These are phyloP conservation scores for Drosera spatulata DNA, from an alignment of 179 eudicot species.

Conservation along the genomic window DNA sequence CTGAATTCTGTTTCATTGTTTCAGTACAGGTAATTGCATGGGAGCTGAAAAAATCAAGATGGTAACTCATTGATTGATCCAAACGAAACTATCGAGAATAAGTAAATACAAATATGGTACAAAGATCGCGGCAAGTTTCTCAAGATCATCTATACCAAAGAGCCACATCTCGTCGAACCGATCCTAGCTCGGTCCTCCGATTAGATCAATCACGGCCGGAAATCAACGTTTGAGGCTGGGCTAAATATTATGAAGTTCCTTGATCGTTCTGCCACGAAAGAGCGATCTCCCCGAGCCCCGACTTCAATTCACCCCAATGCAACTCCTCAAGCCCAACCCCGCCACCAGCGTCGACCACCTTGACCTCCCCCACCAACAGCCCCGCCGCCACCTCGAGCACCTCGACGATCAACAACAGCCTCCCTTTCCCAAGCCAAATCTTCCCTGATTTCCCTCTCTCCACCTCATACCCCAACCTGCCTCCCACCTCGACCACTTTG, in stretches of 20 bases:
- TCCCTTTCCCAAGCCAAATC: slow-evolving; percentile 32
- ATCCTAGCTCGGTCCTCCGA: no score
- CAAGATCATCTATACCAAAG: no score
- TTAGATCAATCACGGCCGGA: no score
- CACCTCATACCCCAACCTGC: slow-evolving; percentile 42
- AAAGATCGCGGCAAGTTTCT: no score
- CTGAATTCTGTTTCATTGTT: no score
- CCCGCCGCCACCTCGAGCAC: slow-evolving; percentile 45
- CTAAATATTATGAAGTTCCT: neutral
- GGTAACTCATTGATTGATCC: no score
- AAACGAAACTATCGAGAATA: no score
- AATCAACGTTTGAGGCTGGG: no score
- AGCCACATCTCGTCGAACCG: no score
- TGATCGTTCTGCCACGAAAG: slow-evolving; percentile 35
- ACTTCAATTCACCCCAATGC: slow-evolving; percentile 51
- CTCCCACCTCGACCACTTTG: slow-evolving; percentile 37
- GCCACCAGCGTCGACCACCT: slow-evolving; percentile 25
- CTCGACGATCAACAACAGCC: slow-evolving; percentile 28
- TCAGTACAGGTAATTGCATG: no score
- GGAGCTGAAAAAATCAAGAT: no score
- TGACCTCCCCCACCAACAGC: slow-evolving; percentile 53
- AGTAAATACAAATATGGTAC: no score
- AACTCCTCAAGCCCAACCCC: slow-evolving; percentile 25
- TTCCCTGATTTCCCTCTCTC: slow-evolving; percentile 32
- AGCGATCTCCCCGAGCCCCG: slow-evolving; percentile 45